Conservation (phyloP, 2,329 filamentous ascomycete genomes). For the Monosporascus sp. region DNA sequence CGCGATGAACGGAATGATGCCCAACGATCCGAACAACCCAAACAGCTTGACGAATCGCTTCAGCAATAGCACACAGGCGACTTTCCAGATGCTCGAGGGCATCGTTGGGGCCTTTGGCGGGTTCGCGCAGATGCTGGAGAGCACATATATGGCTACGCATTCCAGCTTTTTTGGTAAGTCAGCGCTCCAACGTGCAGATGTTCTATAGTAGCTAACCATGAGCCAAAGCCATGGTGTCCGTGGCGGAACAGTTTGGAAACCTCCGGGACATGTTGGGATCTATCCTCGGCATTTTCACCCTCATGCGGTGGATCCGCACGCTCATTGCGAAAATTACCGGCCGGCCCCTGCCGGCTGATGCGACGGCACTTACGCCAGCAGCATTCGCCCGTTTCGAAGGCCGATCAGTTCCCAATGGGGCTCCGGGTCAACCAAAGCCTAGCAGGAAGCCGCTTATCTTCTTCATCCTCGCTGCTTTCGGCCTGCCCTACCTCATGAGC, state of each 20-base stretch:
- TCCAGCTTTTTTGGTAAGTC: conserved; percentile 92
- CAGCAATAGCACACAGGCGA: conserved; percentile 89
- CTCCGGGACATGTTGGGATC: conserved; percentile 90
- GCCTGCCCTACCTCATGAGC: conserved; percentile 92
- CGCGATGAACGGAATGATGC: conserved; percentile 41
- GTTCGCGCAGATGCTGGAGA: conserved; percentile 98
- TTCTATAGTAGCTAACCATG: conserved; percentile 5
- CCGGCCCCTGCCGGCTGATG: conserved; percentile 81
- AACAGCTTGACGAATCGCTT: conserved; percentile 95
- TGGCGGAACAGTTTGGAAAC: conserved; percentile 94
- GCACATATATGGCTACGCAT: conserved; percentile 99
- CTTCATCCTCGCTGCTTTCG: conserved; percentile 91
- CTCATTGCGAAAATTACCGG: conserved; percentile 89
- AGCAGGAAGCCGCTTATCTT: conserved; percentile 95
- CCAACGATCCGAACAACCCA: conserved; percentile 71
- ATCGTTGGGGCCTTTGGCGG: conserved; percentile 95
- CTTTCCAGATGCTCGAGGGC: conserved; percentile 97
- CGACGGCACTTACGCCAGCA: conserved; percentile 79
- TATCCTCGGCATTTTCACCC: conserved; percentile 88
- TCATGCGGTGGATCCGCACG: conserved; percentile 92
- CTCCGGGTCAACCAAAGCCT: conserved; percentile 61
- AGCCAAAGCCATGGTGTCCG: conserved; percentile 83
- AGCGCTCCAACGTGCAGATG: not conserved
- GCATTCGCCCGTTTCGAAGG: conserved; percentile 89
- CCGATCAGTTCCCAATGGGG: conserved; percentile 55